Conservation (phyloP, 2,329 filamentous ascomycete genomes). For the Epicoccum nigrum region DNA sequence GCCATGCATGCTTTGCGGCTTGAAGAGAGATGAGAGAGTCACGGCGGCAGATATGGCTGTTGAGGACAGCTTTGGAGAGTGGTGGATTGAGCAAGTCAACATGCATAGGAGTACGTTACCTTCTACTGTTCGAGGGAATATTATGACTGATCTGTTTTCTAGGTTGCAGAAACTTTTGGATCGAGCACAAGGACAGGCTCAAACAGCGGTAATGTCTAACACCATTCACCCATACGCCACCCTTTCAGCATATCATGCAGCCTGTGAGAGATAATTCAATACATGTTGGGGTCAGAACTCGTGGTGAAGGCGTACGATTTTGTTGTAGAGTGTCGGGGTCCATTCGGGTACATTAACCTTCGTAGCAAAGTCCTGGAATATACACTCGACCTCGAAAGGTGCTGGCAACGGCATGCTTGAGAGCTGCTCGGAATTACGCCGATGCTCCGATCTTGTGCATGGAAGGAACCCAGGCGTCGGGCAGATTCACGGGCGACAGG, state of each 20-base stretch:
- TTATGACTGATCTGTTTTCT: slow-evolving; percentile 28
- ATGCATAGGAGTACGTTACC: slow-evolving; percentile 68
- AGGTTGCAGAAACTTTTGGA: slow-evolving; percentile 85
- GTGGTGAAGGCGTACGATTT: background rate
- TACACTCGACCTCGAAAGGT: background rate
- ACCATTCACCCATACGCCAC: background rate
- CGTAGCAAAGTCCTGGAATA: too few species aligned
- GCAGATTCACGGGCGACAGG: slow-evolving; percentile 17
- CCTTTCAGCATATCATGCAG: background rate
- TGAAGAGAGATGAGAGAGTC: slow-evolving; percentile 86
- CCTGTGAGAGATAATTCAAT: background rate
- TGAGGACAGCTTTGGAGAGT: slow-evolving; percentile 93
- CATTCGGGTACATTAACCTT: too few species aligned
- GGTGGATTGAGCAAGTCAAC: slow-evolving; percentile 78
- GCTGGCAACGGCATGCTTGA: slow-evolving; percentile 1
- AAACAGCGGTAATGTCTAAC: slow-evolving; percentile 64
- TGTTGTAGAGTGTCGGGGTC: too few species aligned
- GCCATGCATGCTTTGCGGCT: slow-evolving; percentile 82
- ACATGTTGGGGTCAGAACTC: background rate
- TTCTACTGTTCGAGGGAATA: background rate
- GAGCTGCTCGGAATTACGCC: slow-evolving; percentile 6
- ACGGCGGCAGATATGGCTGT: slow-evolving; percentile 75
- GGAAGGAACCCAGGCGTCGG: slow-evolving; percentile 3
- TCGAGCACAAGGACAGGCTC: slow-evolving; percentile 72
- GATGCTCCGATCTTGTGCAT: slow-evolving; percentile 4